A percentile compares a stretch with the other conserved stretches of the same genome.
Conservation (phyloP, 208 protist species). For the Wallacemonas rigidus region DNA sequence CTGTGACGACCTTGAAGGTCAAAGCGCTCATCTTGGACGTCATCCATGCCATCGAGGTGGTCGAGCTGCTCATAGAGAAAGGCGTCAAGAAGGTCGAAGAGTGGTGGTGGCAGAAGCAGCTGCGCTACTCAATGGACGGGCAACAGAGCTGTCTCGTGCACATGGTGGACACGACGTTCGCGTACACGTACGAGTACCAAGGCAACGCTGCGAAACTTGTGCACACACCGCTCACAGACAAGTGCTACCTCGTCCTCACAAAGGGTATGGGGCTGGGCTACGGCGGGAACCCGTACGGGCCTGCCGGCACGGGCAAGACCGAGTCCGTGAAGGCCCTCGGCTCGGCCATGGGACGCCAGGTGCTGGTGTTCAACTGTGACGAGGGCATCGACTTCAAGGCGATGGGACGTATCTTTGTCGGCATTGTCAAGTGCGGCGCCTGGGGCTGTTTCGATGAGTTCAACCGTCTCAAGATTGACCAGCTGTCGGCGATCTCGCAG, state of each 20-base stretch:
- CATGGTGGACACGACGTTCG: constrained; percentile 94
- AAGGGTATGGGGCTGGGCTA: constrained; percentile 97
- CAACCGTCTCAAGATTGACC: constrained; percentile 94
- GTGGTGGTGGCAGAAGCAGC: constrained; percentile 98
- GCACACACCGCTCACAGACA: constrained; percentile 93
- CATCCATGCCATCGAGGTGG: constrained; percentile 96
- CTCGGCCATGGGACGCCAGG: constrained; percentile 91
- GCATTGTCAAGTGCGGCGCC: constrained; percentile 94
- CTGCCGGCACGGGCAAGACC: constrained; percentile 97
- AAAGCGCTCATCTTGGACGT: constrained; percentile 96
- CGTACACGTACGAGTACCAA: constrained; percentile 97
- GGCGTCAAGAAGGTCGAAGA: constrained; percentile 45
- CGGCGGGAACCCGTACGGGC: constrained; percentile 97
- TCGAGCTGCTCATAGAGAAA: constrained; percentile 76
- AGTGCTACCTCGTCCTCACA: constrained; percentile 97
- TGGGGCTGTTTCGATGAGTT: constrained; percentile 96
- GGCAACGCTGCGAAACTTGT: constrained; percentile 94
- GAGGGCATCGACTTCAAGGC: constrained; percentile 95
- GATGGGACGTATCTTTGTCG: constrained; percentile 95
- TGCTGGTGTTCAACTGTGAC: constrained; percentile 96
- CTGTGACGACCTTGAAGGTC: constrained; percentile 74
- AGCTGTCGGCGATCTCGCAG: constrained; percentile 95
- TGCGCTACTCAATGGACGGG: constrained; percentile 91
- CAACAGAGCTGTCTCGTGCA: constrained; percentile 69
- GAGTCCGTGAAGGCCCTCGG: constrained; percentile 96